Evolutionary conservation across 257 asterid species (phyloP), one percentile per base, ranked within the genome.

Genomic region (Rubia yunnanensis): DNA sequence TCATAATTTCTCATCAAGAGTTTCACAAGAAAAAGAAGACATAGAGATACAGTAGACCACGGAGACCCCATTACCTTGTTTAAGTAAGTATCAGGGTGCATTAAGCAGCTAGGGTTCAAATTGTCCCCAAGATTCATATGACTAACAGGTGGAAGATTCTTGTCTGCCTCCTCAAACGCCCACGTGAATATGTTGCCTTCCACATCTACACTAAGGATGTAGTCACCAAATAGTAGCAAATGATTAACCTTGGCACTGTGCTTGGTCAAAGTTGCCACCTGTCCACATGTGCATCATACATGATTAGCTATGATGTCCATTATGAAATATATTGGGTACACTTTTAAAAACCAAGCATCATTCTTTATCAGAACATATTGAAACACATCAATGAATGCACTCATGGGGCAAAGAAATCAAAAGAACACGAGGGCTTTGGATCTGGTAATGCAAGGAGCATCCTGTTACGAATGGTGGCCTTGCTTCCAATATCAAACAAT

Each of bases 81-180:
- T 73, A 92, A 75, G 72, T 92, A 92, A 63, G 98, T 89, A 77
- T 89, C 97, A 5, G 98, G 98, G 72, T 92, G 98, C 89, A 87
- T 80, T 70, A 92, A 80, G 89, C 97, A 89, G 85, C 91, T 89
- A 38, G 97, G 95, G 0, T 78, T 85, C 63, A 91, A 85, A 60
- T 82, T 84, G 66, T 63, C 82, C 60, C 71, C 97, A 28, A 89
- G 77, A 57, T 75, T 71, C 49, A 89, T 82, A 72, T 84, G 94
- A 46, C 94, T 88, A 71, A 82, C 81, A 4, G 97, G 97, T 78
- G 88, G 75, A 34, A 60, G 77, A 76, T 75, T 76, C 56, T 79
- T 72, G 10, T 85, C 78, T 30, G 72, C 48, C 55, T 85, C 96
- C 72, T 92, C 87, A 73, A 92, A 92, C 28, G 89, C 88, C 98